Evolutionary conservation across 73 alveolate species (phyloP), one percentile per base, ranked within the genome.

Genomic region (Paramecium pentaurelia): DNA sequence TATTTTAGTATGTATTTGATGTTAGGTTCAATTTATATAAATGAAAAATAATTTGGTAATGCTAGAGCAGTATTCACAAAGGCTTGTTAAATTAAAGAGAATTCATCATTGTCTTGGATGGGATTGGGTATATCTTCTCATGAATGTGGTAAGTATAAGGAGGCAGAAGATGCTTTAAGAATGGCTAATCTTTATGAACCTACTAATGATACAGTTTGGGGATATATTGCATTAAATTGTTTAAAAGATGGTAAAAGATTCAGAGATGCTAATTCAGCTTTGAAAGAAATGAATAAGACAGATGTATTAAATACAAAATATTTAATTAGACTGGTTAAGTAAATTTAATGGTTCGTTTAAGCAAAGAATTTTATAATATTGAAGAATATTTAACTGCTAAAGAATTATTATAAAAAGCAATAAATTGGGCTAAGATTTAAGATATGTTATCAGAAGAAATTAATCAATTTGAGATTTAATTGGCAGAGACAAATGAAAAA

Each of bases 151-250:
- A 91, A 86, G 70, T 58, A 92, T 22, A 93, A 93, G 8, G 97
- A 95, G 54, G 95, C 94, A 58, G 97, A 95, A 92, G 77, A 75
- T 75, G 95, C 97, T 4, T 92, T 95, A 45, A 92, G 92, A 44
- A 95, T 84, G 92, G 97, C 97, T n/a, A 92, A 88, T 60, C 88
- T 95, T 2, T 77, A 92, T 92, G 92, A 73, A 25, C 94, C 93
- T 10, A 95, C 92, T n/a, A 80, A 80, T 80, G 91, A 80, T 47
- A 18, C 47, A 25, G 91, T 80, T 11, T 80, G 91, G 91, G 91
- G 91, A 20, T 80, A 80, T 27, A 32, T 80, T 0, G 75, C 77
- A 2, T 80, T 80, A 12, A 80, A 80, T 80, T 80, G 91, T 80
- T 36, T 80, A n/a, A 80, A 80, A 38, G 77, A 80, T 80, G 91